Evolutionary conservation across 139 green algal genomes (phyloP).

Genomic region (Chlamydomonas sp.): DNA sequence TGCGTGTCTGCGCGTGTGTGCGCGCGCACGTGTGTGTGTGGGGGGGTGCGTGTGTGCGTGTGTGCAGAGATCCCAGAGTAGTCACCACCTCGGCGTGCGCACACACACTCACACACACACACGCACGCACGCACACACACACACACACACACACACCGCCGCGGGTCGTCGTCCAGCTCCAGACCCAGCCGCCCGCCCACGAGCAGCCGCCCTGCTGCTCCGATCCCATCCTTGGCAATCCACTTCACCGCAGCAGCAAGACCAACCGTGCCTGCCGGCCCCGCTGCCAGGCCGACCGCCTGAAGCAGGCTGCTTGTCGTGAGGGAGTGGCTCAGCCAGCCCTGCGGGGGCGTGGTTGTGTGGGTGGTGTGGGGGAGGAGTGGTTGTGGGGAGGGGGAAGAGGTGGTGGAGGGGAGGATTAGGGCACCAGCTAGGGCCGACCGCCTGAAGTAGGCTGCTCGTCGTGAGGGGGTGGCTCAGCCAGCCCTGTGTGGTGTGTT

Average conservation of each 20-base stretch:
- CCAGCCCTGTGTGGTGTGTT: background rate
- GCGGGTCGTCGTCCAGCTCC: slow-evolving; percentile 69
- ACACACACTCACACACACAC: too few species aligned
- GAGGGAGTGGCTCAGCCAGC: slow-evolving; percentile 36
- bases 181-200: slow-evolving; percentile 40
- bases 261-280: slow-evolving; percentile 23
- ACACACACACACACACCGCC: slow-evolving; percentile 18
- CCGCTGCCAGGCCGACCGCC: slow-evolving; percentile 55
- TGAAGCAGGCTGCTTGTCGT: slow-evolving; percentile 65
- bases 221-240: slow-evolving; percentile 70
- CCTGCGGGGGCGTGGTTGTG: background rate
- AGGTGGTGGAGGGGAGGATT: background rate
- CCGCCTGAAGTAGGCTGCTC: background rate
- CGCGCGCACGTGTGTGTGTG: too few species aligned
- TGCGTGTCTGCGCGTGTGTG: too few species aligned
- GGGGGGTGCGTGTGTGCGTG: too few species aligned
- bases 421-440: background rate
- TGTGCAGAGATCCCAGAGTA: background rate
- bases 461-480: slow-evolving; percentile 19
- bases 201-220: slow-evolving; percentile 56
- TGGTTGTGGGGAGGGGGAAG: background rate
- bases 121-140: background rate
- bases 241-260: slow-evolving; percentile 67
- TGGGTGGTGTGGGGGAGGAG: background rate
- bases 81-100: too few species aligned